These are phyloP conservation scores for Colletotrichum acutatum DNA, from an alignment of 2,329 filamentous ascomycete species.

Conservation along the genomic window DNA sequence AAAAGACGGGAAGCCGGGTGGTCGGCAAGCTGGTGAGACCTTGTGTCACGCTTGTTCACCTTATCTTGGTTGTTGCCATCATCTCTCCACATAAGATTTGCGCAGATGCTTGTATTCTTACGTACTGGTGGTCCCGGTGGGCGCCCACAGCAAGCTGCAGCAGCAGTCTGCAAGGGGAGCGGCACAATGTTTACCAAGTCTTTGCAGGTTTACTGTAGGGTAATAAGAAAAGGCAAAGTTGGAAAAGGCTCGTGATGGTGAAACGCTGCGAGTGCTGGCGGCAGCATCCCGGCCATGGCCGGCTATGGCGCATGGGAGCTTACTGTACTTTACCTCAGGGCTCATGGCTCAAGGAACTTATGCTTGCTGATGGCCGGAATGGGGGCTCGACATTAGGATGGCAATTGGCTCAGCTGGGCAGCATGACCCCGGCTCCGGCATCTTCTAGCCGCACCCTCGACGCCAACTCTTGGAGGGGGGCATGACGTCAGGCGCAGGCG, in stretches of 20 bases:
- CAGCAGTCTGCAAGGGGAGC: too few species aligned
- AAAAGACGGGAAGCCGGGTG: background rate
- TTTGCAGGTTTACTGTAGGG: too few species aligned
- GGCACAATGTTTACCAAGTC: too few species aligned
- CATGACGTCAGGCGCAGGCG: constrained; percentile 30
- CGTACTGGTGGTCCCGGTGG: constrained; percentile 3
- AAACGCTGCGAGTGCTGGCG: constrained; percentile 23
- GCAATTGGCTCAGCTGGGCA: constrained; percentile 2
- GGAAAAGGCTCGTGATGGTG: constrained; percentile 30
- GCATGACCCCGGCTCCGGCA: constrained; percentile 26
- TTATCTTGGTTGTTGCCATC: background rate
- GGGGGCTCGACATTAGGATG: background rate
- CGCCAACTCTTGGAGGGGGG: background rate
- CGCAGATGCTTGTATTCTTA: background rate
- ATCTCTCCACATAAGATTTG: background rate
- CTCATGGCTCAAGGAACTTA: too few species aligned
- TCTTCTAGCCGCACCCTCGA: constrained; percentile 19
- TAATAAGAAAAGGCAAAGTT: background rate
- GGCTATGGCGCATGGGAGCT: background rate
- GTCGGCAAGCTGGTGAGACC: constrained; percentile 4
- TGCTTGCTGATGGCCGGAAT: background rate
- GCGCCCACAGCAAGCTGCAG: too few species aligned
- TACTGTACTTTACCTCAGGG: background rate
- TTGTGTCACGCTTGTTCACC: background rate
- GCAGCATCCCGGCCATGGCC: constrained; percentile 3